Evolutionary conservation across 805 yeast species (phyloP).

Genomic region (Clavispora phyllophila): DNA sequence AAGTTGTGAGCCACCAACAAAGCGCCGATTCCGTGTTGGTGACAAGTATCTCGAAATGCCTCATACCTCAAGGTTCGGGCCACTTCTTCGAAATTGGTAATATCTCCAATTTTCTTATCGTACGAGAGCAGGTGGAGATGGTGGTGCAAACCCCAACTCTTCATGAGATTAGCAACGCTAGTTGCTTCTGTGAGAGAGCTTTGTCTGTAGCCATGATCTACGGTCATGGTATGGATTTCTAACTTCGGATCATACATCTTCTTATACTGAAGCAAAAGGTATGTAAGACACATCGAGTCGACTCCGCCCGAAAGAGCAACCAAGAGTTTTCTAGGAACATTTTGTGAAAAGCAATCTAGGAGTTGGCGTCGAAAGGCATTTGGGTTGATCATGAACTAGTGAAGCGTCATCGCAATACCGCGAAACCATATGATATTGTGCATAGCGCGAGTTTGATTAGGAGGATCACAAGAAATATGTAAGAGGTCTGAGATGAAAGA

Average conservation of each 20-base stretch:
- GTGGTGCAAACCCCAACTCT: conserved; percentile 32
- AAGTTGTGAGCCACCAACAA: conserved; percentile 62
- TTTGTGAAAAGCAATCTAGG: conserved; percentile 7
- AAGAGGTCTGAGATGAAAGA: too few species aligned
- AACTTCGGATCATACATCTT: conserved; percentile 23
- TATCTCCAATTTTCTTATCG: conserved; percentile 21
- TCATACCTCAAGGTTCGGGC: conserved; percentile 55
- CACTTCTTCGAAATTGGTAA: conserved; percentile 48
- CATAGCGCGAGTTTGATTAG: too few species aligned
- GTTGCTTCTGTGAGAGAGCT: conserved; percentile 49
- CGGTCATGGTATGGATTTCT: conserved; percentile 51
- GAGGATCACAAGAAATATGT: background rate
- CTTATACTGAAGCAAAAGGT: conserved; percentile 38
- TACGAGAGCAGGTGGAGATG: conserved; percentile 23
- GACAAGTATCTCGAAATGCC: conserved; percentile 40
- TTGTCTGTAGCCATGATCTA: conserved; percentile 56
- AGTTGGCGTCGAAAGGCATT: conserved; percentile 4
- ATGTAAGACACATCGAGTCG: conserved; percentile 68
- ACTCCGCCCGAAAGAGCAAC: conserved; percentile 79
- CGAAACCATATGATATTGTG: too few species aligned
- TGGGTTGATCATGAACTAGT: background rate
- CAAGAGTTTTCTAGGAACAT: conserved; percentile 30
- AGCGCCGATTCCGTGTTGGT: conserved; percentile 21
- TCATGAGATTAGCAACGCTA: conserved; percentile 27
- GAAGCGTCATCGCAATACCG: background rate